phyloP scores from a whole-genome alignment of 2,329 filamentous ascomycete genomes.

The Rosellinia necatrix region DNA sequence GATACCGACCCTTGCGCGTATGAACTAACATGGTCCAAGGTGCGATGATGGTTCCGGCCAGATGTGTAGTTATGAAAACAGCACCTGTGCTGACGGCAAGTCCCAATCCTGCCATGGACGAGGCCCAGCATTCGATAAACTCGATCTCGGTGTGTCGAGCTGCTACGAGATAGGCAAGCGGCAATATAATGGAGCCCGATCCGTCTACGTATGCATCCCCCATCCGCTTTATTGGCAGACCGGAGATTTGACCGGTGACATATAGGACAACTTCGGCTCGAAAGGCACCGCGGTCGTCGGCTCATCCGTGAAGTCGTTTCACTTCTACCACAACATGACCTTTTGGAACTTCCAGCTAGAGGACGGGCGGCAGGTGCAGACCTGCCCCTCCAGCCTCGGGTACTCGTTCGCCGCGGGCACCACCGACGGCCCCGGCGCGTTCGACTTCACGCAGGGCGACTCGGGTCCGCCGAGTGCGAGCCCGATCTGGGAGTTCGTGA shows the following conservation, averaged over 20 bases:
- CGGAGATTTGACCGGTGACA: neutral
- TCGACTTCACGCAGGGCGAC: constrained; percentile 87
- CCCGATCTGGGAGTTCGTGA: constrained; percentile 78
- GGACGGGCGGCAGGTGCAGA: constrained; percentile 72
- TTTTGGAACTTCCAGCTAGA: constrained; percentile 72
- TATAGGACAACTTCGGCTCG: constrained; percentile 22
- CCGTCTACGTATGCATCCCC: constrained; percentile 44
- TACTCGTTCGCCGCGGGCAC: constrained; percentile 92
- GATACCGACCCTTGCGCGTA: neutral
- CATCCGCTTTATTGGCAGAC: too few relatives aligned
- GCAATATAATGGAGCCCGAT: constrained; percentile 66
- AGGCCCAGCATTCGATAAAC: constrained; percentile 67
- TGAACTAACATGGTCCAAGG: constrained; percentile 21
- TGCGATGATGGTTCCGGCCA: constrained; percentile 80
- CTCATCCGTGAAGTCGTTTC: constrained; percentile 73
- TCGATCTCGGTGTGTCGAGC: constrained; percentile 74
- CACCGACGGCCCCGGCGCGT: constrained; percentile 82
- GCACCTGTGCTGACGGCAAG: constrained; percentile 73
- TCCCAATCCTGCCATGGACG: constrained; percentile 65
- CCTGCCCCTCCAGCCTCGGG: constrained; percentile 83
- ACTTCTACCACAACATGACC: constrained; percentile 79
- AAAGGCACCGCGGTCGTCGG: constrained; percentile 59
- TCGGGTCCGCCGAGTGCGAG: constrained; percentile 70
- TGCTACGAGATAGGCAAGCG: constrained; percentile 74
- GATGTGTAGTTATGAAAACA: constrained; percentile 74